A percentile compares a stretch with the other conserved stretches of the same genome.
Conservation (phyloP, 106 monocot genomes). For the Agapanthus africanus region DNA sequence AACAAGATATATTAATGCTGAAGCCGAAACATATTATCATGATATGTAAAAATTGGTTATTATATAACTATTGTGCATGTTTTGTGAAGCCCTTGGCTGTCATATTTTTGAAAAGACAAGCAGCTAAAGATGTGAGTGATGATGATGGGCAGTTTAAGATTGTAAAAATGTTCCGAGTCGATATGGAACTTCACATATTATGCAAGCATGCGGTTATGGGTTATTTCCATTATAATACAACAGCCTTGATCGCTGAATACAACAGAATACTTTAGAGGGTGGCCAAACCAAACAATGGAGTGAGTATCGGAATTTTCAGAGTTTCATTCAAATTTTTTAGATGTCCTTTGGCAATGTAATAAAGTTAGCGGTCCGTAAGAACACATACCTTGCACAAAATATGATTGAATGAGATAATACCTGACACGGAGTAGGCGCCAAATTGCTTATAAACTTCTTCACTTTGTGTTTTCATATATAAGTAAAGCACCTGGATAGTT, state of each 20-base stretch:
- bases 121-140: constrained; percentile 24
- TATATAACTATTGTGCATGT: not conserved
- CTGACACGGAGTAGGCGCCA: no score
- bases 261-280: constrained; percentile 60
- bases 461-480: no score
- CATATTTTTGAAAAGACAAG: constrained; percentile 20
- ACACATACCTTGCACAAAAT: no score
- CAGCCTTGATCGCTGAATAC: constrained; percentile 64
- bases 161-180: constrained; percentile 65
- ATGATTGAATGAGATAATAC: no score
- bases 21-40: not conserved
- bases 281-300: constrained; percentile 77
- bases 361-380: no score
- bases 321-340: no score
- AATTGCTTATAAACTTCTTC: no score
- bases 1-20: no score
- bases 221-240: constrained; percentile 39
- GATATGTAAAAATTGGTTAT: not conserved
- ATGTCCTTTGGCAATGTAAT: no score
- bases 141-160: constrained; percentile 47
- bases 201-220: constrained; percentile 49
- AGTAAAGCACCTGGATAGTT: no score
- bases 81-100: constrained; percentile 33
- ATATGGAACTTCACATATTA: constrained; percentile 88
- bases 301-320: constrained; percentile 21